Base-by-base conservation (phyloP, 169 alveolate species). In the Besnoitia besnoiti region DNA sequence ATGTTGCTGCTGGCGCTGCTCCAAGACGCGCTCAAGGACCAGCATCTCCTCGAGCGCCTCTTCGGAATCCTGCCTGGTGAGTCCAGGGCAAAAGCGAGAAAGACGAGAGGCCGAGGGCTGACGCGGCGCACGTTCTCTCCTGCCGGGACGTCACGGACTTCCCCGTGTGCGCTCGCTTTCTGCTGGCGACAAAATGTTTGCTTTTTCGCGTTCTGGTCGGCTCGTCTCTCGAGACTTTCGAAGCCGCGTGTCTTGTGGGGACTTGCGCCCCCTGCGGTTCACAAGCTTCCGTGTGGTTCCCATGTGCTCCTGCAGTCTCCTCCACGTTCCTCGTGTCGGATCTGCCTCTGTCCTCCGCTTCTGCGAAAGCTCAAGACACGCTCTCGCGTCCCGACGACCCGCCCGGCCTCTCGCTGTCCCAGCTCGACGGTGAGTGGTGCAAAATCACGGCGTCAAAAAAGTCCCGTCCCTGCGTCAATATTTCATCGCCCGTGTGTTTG, bases 11-110 rank as follows among this genome's bases (percentile, higher is more conserved):
- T 77, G 33, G 55, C 87, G 12, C 87, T 77, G 10, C 87, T 77
- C 37, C 87, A 77, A 24, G 87, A 77, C 59, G 87, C 40, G 3
- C 55, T 77, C 44, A 21, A 42, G 8, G 87, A 77, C 87, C 59
- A 77, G 40, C 35, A 44, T 42, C 61, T 42, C 59, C 44, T 77
- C 59, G 87, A 77, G n/a, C 87, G 59, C 59, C 87, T 77, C 59
- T 39, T 44, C 33, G 37, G 40, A 10, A 8, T 44, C 55, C 61
- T 42, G 37, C 87, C 87, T 7, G 87, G 87, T 77, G 35, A 4
- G 87, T 12, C 87, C 30, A 55, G 24, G 12, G 12, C 67, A 5
- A 55, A 3, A 55, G n/a, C 4, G 24, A 5, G 67, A 3, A 55
- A 55, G 4, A n/a, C 33, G 67, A 55, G 67, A 16, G 67, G 14